Percentiles rank a stretch among this genome's conserved stretches.
These are phyloP conservation scores for Rhizoclosmatium globosum DNA, from an alignment of 192 early-diverging fungal species.

Conservation along the genomic window DNA sequence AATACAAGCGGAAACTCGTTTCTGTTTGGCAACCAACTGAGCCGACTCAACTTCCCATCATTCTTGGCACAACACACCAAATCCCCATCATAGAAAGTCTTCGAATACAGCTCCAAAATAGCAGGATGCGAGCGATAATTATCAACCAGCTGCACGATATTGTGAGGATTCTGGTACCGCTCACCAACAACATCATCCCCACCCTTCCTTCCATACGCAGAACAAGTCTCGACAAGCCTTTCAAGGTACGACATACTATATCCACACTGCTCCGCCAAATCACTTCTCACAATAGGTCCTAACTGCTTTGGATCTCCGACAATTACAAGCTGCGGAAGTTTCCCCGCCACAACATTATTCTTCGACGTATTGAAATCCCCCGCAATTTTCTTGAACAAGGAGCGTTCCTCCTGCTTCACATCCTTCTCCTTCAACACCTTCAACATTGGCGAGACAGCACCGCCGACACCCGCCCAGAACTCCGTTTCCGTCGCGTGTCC, in stretches of 20 bases:
- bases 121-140: slow-evolving; percentile 45
- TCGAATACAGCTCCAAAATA: slow-evolving; percentile 35
- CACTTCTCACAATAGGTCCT: slow-evolving; percentile 33
- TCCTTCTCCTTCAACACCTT: neutral
- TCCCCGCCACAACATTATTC: too few relatives aligned
- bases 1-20: slow-evolving; percentile 40
- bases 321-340: slow-evolving; percentile 22
- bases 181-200: too few relatives aligned
- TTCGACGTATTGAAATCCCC: neutral
- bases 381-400: slow-evolving; percentile 3
- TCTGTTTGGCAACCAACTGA: slow-evolving; percentile 28
- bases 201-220: neutral
- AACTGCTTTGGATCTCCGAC: slow-evolving; percentile 38
- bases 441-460: slow-evolving; percentile 1
- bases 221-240: slow-evolving; percentile 3
- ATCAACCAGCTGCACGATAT: slow-evolving; percentile 22
- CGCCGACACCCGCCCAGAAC: slow-evolving; percentile 33
- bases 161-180: slow-evolving; percentile 19
- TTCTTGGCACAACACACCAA: neutral
- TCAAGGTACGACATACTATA: slow-evolving; percentile 31
- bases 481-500: slow-evolving; percentile 40
- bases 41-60: neutral
- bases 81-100: slow-evolving; percentile 37
- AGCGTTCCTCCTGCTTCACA: neutral
- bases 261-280: slow-evolving; percentile 14